Evolutionary conservation across 768 basidiomycete species (phyloP).

Genomic region (Mycena alexandri): DNA sequence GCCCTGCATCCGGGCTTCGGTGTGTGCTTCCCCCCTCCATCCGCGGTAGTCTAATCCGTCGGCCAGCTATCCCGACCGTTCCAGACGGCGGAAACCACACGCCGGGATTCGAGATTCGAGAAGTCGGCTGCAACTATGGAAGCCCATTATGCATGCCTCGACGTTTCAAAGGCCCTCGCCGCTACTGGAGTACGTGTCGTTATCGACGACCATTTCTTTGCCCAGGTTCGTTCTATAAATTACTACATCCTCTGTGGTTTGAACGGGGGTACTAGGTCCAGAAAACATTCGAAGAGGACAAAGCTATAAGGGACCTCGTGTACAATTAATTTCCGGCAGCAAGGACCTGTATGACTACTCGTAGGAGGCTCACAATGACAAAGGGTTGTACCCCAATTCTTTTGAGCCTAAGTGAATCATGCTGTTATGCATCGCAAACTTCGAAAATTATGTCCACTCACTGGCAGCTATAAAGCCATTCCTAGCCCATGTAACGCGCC

Average conservation of each 20-base stretch:
- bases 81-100: slow-evolving; percentile 85
- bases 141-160: slow-evolving; percentile 76
- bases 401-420: neutral
- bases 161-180: slow-evolving; percentile 79
- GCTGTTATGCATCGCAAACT: no score
- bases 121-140: slow-evolving; percentile 68
- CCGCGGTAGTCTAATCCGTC: neutral
- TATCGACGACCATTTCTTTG: slow-evolving; percentile 74
- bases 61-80: slow-evolving; percentile 79
- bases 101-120: slow-evolving; percentile 74
- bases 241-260: neutral
- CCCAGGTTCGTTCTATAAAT: slow-evolving; percentile 56
- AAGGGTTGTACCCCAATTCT: neutral
- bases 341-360: neutral
- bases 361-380: neutral
- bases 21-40: slow-evolving; percentile 40
- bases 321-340: neutral
- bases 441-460: no score
- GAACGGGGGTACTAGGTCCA: slow-evolving; percentile 55
- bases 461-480: no score
- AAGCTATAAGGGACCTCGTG: slow-evolving; percentile 36
- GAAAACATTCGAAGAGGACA: slow-evolving; percentile 63
- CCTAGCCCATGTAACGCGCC: no score
- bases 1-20: slow-evolving; percentile 79
- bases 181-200: slow-evolving; percentile 76